Conservation (phyloP, 2,329 filamentous ascomycete species). For the Ceratocystis alfenasii region DNA sequence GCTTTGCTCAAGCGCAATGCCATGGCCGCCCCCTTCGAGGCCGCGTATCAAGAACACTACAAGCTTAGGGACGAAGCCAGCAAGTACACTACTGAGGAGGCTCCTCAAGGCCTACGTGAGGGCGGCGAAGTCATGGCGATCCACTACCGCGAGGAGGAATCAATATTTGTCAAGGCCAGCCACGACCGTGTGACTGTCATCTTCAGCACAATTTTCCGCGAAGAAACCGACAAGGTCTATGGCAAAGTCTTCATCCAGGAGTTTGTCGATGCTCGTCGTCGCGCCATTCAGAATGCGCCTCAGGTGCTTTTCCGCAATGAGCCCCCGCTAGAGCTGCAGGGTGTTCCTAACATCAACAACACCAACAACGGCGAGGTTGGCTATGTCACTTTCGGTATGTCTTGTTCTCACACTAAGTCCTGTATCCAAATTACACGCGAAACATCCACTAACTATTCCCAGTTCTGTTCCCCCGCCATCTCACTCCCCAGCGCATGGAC, state of each 20-base stretch:
- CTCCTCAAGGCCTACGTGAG: constrained; percentile 78
- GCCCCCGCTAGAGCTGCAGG: constrained; percentile 80
- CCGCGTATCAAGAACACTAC: constrained; percentile 88
- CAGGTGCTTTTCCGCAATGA: constrained; percentile 96
- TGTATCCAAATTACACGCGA: neutral
- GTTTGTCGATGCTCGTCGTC: constrained; percentile 88
- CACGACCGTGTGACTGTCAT: constrained; percentile 97
- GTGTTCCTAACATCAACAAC: constrained; percentile 67
- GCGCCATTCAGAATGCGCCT: constrained; percentile 94
- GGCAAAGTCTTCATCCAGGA: constrained; percentile 98
- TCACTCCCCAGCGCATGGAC: constrained; percentile 78
- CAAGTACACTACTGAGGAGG: constrained; percentile 85
- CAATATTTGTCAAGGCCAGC: constrained; percentile 96
- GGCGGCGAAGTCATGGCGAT: constrained; percentile 91
- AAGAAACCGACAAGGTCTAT: constrained; percentile 95
- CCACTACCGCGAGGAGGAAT: constrained; percentile 96
- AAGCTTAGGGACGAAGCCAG: constrained; percentile 75
- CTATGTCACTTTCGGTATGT: constrained; percentile 91
- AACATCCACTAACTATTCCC: neutral
- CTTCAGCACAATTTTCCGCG: constrained; percentile 94
- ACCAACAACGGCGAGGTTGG: constrained; percentile 75
- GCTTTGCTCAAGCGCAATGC: constrained; percentile 93
- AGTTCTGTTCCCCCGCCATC: constrained; percentile 93
- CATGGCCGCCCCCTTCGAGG: constrained; percentile 97
- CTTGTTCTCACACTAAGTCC: neutral